These are phyloP conservation scores for Globisporangium cylindrosporum DNA, from an alignment of 352 stramenopile species.

Conservation along the genomic window DNA sequence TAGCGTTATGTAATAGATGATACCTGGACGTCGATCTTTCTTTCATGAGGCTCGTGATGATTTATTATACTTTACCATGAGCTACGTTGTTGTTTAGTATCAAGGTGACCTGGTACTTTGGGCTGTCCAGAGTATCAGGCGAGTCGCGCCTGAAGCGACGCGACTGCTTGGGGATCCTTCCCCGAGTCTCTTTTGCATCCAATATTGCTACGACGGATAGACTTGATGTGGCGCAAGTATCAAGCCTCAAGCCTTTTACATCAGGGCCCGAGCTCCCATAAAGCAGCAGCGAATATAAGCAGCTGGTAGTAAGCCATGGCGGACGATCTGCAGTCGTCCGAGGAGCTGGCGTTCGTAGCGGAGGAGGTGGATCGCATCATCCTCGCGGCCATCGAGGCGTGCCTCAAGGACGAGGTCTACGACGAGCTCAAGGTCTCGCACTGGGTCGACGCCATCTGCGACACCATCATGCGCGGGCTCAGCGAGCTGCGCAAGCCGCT, in stretches of 20 bases:
- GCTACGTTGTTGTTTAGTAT: too few species aligned
- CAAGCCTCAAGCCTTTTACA: too few species aligned
- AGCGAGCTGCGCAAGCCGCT: constrained; percentile 89
- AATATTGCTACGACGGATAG: too few species aligned
- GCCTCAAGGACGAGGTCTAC: constrained; percentile 87
- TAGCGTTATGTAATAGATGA: too few species aligned
- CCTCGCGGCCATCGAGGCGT: constrained; percentile 70
- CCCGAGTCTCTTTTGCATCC: background rate
- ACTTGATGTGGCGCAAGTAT: too few species aligned
- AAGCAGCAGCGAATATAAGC: background rate
- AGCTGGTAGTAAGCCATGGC: constrained; percentile 36
- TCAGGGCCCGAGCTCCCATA: too few species aligned
- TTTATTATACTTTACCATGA: too few species aligned
- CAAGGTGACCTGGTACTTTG: too few species aligned
- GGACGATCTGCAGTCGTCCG: constrained; percentile 84
- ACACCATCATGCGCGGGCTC: constrained; percentile 85
- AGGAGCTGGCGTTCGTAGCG: constrained; percentile 89
- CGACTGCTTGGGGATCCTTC: constrained; percentile 19
- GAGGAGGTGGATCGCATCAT: constrained; percentile 91
- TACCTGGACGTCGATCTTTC: too few species aligned
- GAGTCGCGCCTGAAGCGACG: constrained; percentile 25
- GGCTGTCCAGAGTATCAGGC: too few species aligned
- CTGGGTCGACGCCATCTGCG: constrained; percentile 91
- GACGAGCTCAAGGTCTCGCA: constrained; percentile 82
- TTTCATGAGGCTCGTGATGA: too few species aligned